Base-by-base conservation (phyloP, 768 basidiomycete species). In the Boletus barrowsii region DNA sequence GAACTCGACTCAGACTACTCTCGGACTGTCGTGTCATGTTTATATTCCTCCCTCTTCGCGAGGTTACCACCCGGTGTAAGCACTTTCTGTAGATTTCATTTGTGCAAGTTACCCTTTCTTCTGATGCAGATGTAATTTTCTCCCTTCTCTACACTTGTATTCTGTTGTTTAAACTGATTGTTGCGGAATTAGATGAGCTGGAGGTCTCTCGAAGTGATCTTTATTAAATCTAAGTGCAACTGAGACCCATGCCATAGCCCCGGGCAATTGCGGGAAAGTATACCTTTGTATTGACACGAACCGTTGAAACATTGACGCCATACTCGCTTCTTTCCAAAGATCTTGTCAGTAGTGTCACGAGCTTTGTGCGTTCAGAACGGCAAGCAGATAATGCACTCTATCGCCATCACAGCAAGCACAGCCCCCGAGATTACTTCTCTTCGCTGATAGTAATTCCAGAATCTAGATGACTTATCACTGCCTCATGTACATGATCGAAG, bases 1-100 rank as follows among this genome's bases (percentile, higher is more conserved):
- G 55, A 66, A 73, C 70, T 70, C 64, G 66, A 71, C 61, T 72
- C 69, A 70, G 69, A 70, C 71, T 71, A 71, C 55, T 70, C 63
- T 68, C 29, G 55, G 55, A 24, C 61, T 70, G 64, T 67, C 47
- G 20, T 59, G 54, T 33, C 39, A 46, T 57, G 47, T 49, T 44
- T 20, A 17, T 18, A 4, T 17, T 6, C 24, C 20, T 15, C 17
- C 51, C 54, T 53, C 57, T 46, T 69, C 15, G 51, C 37, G 65
- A 65, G 61, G 65, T 8, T 15, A 9, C 17, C 17, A 39, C 17
- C n/a, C 14, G 1, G 29, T 10, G 9, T 41, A 6, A 14, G 33
- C 13, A 14, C 14, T 50, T 24, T 48, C 49, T 54, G 54, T 57
- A 35, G 53, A 17, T 30, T 32, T 53, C 32, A 36, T 5, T 22